Evolutionary conservation across 1,284 basidiomycete genomes (phyloP).

Genomic region (Boletus calvinii): DNA sequence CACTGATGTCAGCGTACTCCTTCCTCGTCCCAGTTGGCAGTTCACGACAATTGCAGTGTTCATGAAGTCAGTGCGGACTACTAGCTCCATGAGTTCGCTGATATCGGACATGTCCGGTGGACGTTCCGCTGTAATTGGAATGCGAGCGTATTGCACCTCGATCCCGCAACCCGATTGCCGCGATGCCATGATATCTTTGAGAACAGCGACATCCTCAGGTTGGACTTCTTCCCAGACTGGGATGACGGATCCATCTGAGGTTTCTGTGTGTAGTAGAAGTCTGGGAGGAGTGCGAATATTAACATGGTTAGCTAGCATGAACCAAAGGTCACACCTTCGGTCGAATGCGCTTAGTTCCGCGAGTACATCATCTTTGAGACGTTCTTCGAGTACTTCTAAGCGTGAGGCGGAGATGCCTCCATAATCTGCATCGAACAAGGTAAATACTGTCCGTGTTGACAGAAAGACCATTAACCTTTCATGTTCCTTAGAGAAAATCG

Average conservation of each 20-base stretch:
- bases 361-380: conserved; percentile 88
- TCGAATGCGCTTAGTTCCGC: conserved; percentile 82
- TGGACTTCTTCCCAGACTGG: conserved; percentile 95
- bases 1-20: conserved; percentile 87
- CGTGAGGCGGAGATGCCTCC: conserved; percentile 89
- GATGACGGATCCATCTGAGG: conserved; percentile 83
- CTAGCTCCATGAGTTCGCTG: conserved; percentile 79
- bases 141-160: conserved; percentile 76
- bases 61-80: conserved; percentile 70
- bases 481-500: conserved; percentile 82
- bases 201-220: conserved; percentile 74
- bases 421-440: conserved; percentile 58
- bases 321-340: conserved; percentile 56
- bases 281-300: conserved; percentile 28
- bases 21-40: conserved; percentile 94
- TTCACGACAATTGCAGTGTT: conserved; percentile 90
- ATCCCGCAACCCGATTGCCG: conserved; percentile 47
- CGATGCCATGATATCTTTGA: conserved; percentile 88
- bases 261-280: conserved; percentile 89
- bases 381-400: conserved; percentile 87
- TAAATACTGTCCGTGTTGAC: conserved; percentile 6
- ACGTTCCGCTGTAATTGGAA: conserved; percentile 88
- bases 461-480: conserved; percentile 54
- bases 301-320: not conserved
- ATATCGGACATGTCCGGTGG: conserved; percentile 71